A percentile compares a stretch with the other conserved stretches of the same genome.
Conservation (phyloP, 306 rosid species). For the Dicorynia guianensis region DNA sequence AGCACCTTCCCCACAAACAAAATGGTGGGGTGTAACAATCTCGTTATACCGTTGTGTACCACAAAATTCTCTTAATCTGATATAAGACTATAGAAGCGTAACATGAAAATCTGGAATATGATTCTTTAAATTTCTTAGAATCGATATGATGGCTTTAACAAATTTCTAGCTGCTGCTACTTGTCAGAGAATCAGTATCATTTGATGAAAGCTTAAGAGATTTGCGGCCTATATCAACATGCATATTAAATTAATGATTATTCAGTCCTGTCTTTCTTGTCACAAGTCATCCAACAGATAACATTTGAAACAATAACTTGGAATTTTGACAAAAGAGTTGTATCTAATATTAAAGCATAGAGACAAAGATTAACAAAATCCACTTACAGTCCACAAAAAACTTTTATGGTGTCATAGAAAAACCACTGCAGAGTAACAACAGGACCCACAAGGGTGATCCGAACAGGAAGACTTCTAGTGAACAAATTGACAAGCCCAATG, state of each 20-base stretch:
- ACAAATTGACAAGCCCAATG: constrained; percentile 64
- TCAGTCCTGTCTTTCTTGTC: background rate
- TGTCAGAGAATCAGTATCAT: background rate
- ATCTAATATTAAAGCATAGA: background rate
- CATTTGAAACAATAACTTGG: background rate
- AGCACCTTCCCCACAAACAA: background rate
- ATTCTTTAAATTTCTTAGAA: background rate
- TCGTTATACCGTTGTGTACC: background rate
- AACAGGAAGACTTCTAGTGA: constrained; percentile 79
- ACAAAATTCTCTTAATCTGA: constrained; percentile 18
- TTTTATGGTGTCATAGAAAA: constrained; percentile 76
- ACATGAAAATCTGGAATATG: background rate
- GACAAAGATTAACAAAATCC: constrained; percentile 1
- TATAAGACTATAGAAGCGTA: constrained; percentile 9
- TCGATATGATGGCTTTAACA: background rate
- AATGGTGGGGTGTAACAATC: background rate
- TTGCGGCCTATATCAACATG: constrained; percentile 5
- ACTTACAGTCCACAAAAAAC: constrained; percentile 77
- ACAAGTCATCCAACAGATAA: background rate
- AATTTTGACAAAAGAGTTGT: background rate
- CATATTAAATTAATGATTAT: background rate
- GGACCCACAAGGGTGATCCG: constrained; percentile 72
- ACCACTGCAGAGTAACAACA: constrained; percentile 76
- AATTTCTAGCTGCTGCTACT: constrained; percentile 18
- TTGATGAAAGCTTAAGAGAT: constrained; percentile 22